A percentile compares a stretch with the other conserved stretches of the same genome.
phyloP scores from a whole-genome alignment of 164 flowering plant genomes.

The Dillenia turbinata region DNA sequence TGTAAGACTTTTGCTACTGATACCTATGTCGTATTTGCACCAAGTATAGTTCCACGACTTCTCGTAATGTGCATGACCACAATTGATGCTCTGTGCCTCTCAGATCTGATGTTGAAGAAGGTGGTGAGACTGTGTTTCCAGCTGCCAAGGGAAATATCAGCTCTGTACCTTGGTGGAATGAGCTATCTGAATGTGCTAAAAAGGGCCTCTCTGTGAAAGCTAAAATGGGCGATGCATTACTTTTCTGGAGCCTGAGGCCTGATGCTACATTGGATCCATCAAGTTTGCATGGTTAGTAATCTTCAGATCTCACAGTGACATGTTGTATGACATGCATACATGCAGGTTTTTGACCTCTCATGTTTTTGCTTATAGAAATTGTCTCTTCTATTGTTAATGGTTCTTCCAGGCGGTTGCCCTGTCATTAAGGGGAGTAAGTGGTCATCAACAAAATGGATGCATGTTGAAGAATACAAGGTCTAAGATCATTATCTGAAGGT shows the following conservation, averaged over 20 bases:
- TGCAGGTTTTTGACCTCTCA: no score
- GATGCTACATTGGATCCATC: constrained; percentile 83
- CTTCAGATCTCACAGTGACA: no score
- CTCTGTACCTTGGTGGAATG: constrained; percentile 75
- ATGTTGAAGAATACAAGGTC: constrained; percentile 34
- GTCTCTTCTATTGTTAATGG: no score
- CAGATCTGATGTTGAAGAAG: constrained; percentile 98
- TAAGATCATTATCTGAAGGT: constrained; percentile 2
- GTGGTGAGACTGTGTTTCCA: constrained; percentile 95
- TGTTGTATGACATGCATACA: no score
- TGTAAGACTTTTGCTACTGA: constrained; percentile 44
- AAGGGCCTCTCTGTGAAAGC: constrained; percentile 80
- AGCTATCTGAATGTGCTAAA: constrained; percentile 80
- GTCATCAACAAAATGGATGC: constrained; percentile 71
- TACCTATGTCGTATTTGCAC: not conserved
- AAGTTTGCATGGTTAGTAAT: constrained; percentile 79
- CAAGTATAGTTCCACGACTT: not conserved
- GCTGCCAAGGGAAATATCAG: constrained; percentile 68
- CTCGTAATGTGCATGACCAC: not conserved
- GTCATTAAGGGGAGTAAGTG: constrained; percentile 62
- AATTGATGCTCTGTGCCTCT: not conserved
- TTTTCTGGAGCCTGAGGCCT: constrained; percentile 96
- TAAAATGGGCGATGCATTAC: constrained; percentile 88
- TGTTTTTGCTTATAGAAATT: no score
- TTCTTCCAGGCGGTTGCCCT: constrained; percentile 48